Evolutionary conservation across 2,329 filamentous ascomycete genomes (phyloP).

Genomic region (Mycocentrospora acerina): DNA sequence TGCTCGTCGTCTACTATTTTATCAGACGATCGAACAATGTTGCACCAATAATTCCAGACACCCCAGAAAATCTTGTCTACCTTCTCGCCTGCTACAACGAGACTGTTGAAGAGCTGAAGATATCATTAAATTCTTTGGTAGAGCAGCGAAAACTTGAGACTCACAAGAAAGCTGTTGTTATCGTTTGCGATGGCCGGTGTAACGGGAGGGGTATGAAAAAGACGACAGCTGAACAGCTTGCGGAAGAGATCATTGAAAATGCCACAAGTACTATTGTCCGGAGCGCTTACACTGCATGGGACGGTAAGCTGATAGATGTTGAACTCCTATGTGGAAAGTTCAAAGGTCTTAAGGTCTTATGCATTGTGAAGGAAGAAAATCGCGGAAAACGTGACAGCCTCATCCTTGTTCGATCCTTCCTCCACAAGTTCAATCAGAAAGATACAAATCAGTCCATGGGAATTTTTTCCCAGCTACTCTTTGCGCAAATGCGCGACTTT

Average conservation of each 20-base stretch:
- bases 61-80: constrained; percentile 50
- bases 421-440: constrained; percentile 52
- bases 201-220: constrained; percentile 52
- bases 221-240: constrained; percentile 51
- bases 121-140: constrained; percentile 51
- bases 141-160: constrained; percentile 46
- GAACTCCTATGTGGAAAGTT: constrained; percentile 47
- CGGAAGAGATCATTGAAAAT: constrained; percentile 50
- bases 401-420: constrained; percentile 51
- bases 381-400: constrained; percentile 55
- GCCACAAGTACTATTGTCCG: constrained; percentile 24
- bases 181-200: constrained; percentile 53
- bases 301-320: constrained; percentile 37
- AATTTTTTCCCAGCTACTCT: constrained; percentile 11
- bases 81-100: constrained; percentile 56
- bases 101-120: constrained; percentile 46
- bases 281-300: constrained; percentile 47
- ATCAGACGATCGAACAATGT: not conserved
- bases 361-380: constrained; percentile 54
- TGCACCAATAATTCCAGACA: not conserved
- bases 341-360: constrained; percentile 50
- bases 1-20: not conserved
- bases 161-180: constrained; percentile 49
- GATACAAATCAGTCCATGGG: constrained; percentile 26
- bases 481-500: constrained; percentile 8